A percentile compares a stretch with the other conserved stretches of the same genome.
These are phyloP conservation scores for Diatrype stigma DNA, from an alignment of 2,329 filamentous ascomycete species.

Conservation along the genomic window DNA sequence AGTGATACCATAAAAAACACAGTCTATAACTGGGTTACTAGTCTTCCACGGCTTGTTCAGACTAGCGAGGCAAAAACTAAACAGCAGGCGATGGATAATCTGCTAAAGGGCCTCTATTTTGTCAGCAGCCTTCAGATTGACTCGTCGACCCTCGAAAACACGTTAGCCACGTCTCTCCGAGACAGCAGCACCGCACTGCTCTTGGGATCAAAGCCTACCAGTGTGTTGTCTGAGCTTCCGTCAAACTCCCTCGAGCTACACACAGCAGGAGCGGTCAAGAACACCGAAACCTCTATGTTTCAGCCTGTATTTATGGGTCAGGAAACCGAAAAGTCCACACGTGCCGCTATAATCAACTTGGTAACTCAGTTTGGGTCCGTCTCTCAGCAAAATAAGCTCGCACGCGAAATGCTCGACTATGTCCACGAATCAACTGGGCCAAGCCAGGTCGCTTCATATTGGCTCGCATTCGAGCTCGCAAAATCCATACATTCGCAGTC, in stretches of 20 bases:
- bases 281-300: conserved; percentile 38
- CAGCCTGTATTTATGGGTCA: conserved; percentile 58
- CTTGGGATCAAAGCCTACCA: conserved; percentile 26
- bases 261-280: conserved; percentile 23
- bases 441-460: conserved; percentile 66
- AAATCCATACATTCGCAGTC: conserved; percentile 50
- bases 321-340: conserved; percentile 62
- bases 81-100: conserved; percentile 65
- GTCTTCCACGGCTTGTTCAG: conserved; percentile 79
- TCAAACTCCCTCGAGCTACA: conserved; percentile 24
- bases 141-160: conserved; percentile 62
- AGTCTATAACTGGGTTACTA: conserved; percentile 76
- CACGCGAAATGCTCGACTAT: conserved; percentile 61
- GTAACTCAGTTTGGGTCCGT: conserved; percentile 52
- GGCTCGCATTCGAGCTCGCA: conserved; percentile 72
- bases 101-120: conserved; percentile 69
- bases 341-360: conserved; percentile 54
- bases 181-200: conserved; percentile 61
- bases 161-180: conserved; percentile 64
- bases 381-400: conserved; percentile 56
- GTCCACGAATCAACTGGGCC: conserved; percentile 55
- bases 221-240: conserved; percentile 29
- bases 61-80: conserved; percentile 77
- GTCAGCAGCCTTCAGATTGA: conserved; percentile 60
- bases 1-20: conserved; percentile 63